Evolutionary conservation across 2,329 filamentous ascomycete species (phyloP).

Genomic region (Neonectria magnoliae): DNA sequence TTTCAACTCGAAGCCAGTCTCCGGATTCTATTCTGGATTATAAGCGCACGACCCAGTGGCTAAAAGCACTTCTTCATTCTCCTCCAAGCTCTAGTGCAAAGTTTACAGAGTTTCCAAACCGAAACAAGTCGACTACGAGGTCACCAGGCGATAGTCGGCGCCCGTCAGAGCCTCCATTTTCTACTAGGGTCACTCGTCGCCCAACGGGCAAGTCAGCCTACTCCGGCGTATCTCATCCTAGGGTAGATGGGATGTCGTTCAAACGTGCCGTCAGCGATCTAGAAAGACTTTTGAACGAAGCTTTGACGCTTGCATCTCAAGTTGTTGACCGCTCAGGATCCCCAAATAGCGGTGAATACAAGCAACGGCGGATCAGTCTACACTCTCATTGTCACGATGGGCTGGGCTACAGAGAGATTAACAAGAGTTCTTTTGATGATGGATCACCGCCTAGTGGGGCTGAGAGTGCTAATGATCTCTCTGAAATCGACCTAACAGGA

Average conservation of each 20-base stretch:
- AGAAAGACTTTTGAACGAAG: constrained; percentile 59
- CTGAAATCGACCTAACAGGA: constrained; percentile 18
- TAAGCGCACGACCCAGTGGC: constrained; percentile 47
- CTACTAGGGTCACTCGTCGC: constrained; percentile 29
- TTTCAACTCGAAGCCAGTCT: constrained; percentile 38
- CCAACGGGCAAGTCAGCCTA: constrained; percentile 29
- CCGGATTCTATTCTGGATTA: constrained; percentile 46
- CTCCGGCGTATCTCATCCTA: constrained; percentile 35
- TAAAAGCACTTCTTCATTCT: constrained; percentile 45
- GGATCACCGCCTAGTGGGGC: constrained; percentile 18
- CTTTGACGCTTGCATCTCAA: constrained; percentile 55
- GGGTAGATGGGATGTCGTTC: constrained; percentile 45
- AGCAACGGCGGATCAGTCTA: constrained; percentile 25
- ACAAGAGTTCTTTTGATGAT: constrained; percentile 1
- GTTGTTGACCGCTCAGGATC: constrained; percentile 48
- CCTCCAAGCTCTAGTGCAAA: constrained; percentile 40
- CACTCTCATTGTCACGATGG: constrained; percentile 21
- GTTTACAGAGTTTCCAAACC: constrained; percentile 42
- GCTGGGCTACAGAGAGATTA: background rate
- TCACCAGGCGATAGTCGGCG: constrained; percentile 29
- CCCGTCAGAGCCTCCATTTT: constrained; percentile 37
- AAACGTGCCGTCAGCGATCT: constrained; percentile 53
- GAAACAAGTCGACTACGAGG: constrained; percentile 16
- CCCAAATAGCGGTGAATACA: constrained; percentile 18
- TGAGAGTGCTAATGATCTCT: constrained; percentile 17